Evolutionary conservation across 2,329 filamentous ascomycete genomes (phyloP), one percentile per base, ranked within the genome.

Genomic region (Aspergillus nomiae): DNA sequence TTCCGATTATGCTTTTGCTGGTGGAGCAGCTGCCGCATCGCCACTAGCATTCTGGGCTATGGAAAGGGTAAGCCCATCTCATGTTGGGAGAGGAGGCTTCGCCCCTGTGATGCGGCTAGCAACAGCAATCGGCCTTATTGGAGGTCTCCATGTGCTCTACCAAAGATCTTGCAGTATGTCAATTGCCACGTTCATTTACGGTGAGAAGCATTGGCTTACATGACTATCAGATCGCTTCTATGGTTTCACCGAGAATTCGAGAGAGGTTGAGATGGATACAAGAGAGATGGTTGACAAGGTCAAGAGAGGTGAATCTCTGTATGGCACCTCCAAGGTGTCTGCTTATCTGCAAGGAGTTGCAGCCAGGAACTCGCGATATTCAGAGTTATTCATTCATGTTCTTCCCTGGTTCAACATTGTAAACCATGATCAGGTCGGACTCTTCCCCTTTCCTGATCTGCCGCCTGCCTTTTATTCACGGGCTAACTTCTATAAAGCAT

Each of bases 321-420:
- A 99, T 80, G 95, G 95, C 74, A 87, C 86, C 72, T 92, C 89
- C 73, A 82, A 82, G 59, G 81, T 97, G 72, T 90, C 90, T 62
- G 89, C 94, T 67, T 92, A 97, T 81, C 90, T 97, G 84, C 95
- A 99, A 81, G 95, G 94, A 64, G 90, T 97, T 45, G 94, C 95
- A 58, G 89, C 92, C 63, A 86, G 95, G 71, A 96, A 99, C 83
- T 97, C 93, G 74, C 87, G 95, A 76, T 98, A 97, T 84, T 90
- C 92, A 43, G 90, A 91, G 46, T 84, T 95, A 36, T 95, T 94
- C 79, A 82, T 92, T 69, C 90, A 93, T 75, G 87, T 94, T 60
- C 82, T 99, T 61, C 94, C 94, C 45, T 98, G 94, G 95, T 94
- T 97, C 82, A 99, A 99, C 84, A 91, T 99, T 81, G 94, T 97